Evolutionary conservation across 2,329 filamentous ascomycete species (phyloP), one percentile per base, ranked within the genome.

Genomic region (Cordyceps cicadae): DNA sequence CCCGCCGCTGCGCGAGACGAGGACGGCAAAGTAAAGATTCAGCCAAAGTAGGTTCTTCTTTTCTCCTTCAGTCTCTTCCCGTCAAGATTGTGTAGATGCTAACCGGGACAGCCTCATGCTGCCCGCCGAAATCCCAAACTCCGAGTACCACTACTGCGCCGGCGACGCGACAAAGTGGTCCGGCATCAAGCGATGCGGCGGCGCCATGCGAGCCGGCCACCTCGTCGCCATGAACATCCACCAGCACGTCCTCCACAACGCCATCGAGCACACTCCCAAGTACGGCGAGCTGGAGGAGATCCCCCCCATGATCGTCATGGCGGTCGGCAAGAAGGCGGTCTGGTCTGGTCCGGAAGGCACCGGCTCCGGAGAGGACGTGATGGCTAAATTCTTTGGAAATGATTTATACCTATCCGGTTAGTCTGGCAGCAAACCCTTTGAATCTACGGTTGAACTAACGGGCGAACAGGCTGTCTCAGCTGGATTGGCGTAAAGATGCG

Each of bases 141-240:
- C 81, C 17, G 74, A 76, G 0, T 72, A 73, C 34, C 88, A 92
- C 70, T 88, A 87, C 67, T 87, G 85, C 14, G 78, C 84, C 24
- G 89, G 89, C n/a, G 89, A 93, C 69, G 76, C 89, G 17, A 82
- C 81, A 39, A 75, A 78, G 54, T 92, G 89, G 89, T 82, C 86
- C 0, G 89, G 88, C 50, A 91, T 93, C 75, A 92, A 91, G 77
- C 86, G 89, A 43, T 90, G 87, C 67, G 89, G 89, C 29, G 83
- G 79, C n/a, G 89, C 89, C 37, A 89, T 92, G 81, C 83, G 88
- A 68, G 85, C 86, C 77, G 89, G 88, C 39, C 82, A 86, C 67
- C 78, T 81, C 62, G 82, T 82, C 3, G 88, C 84, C 5, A 73
- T 80, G 57, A 92, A 92, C 69, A 81, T 88, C 59, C 81, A 89